Evolutionary conservation across 306 rosid genomes (phyloP).

Genomic region (Cicer judaicum): DNA sequence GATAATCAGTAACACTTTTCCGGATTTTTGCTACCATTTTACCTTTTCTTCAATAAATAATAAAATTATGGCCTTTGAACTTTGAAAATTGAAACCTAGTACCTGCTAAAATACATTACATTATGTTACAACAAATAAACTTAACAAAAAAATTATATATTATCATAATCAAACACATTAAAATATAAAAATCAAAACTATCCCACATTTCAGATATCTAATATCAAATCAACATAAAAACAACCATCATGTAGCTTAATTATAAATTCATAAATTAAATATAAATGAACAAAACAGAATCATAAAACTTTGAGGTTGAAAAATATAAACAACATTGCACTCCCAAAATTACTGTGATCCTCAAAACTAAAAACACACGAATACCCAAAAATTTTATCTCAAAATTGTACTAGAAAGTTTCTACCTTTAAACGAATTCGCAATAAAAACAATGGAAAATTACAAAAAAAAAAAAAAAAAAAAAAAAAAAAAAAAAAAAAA

Average conservation of each 20-base stretch:
- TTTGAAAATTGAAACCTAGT: not conserved
- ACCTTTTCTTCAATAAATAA: not conserved
- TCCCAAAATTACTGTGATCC: conserved; percentile 37
- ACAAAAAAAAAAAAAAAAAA: not conserved
- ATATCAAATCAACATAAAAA: not conserved
- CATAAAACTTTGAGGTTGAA: conserved; percentile 7
- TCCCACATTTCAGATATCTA: conserved; percentile 34
- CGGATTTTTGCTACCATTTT: conserved; percentile 73
- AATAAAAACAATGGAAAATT: conserved; percentile 35
- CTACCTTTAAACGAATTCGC: conserved; percentile 32
- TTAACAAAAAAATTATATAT: conserved; percentile 1
- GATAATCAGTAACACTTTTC: conserved; percentile 60
- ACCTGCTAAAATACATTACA: conserved; percentile 36
- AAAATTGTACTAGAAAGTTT: conserved; percentile 45
- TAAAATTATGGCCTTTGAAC: not conserved
- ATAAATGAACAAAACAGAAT: conserved; percentile 33
- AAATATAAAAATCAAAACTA: conserved; percentile 25
- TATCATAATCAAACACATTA: conserved; percentile 2
- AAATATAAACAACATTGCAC: conserved; percentile 39
- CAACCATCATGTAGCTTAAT: conserved; percentile 40
- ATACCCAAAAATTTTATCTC: conserved; percentile 3
- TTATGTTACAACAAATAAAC: conserved; percentile 3
- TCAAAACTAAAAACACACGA: conserved; percentile 2
- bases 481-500: too few relatives aligned
- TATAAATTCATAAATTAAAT: conserved; percentile 38